phyloP scores from a whole-genome alignment of 345 rosid species.

The Reutealis trisperma region DNA sequence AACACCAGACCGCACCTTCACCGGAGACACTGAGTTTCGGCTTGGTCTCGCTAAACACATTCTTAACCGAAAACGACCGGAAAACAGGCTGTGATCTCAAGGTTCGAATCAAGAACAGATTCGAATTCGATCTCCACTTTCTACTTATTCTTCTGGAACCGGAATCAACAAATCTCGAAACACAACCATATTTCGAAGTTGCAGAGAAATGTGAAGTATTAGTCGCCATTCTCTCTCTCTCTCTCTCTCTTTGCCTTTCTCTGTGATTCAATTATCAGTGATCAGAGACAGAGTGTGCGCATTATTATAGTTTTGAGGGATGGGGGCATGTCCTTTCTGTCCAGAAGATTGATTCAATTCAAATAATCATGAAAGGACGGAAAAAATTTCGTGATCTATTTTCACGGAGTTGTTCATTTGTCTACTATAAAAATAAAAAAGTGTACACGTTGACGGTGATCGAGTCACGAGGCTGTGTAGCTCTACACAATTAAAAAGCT shows the following conservation, averaged over 20 bases:
- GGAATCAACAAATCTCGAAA: conserved; percentile 9
- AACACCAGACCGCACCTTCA: not conserved
- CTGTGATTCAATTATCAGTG: not conserved
- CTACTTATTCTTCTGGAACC: not conserved
- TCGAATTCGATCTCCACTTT: conserved; percentile 24
- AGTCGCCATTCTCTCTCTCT: conserved; percentile 21
- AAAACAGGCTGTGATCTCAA: conserved; percentile 7
- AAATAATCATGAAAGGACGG: not conserved
- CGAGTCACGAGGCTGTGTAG: conserved; percentile 5
- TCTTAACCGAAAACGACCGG: conserved; percentile 23
- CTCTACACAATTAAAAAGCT: not conserved
- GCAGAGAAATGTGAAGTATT: conserved; percentile 3
- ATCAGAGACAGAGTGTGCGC: not conserved
- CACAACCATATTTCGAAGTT: not conserved
- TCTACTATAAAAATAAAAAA: too few relatives aligned
- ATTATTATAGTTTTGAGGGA: not conserved
- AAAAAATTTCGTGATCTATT: not conserved
- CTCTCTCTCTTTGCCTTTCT: not conserved
- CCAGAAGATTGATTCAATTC: not conserved
- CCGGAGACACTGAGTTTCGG: conserved; percentile 2
- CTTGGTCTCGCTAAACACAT: conserved; percentile 25
- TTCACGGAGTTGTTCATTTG: not conserved
- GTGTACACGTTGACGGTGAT: not conserved
- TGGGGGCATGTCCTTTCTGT: not conserved
- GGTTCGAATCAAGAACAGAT: conserved; percentile 16